Percentiles rank a stretch among this genome's conserved stretches.
Evolutionary conservation across 179 eudicot genomes (phyloP).

Genomic region (Camellia oleifera): DNA sequence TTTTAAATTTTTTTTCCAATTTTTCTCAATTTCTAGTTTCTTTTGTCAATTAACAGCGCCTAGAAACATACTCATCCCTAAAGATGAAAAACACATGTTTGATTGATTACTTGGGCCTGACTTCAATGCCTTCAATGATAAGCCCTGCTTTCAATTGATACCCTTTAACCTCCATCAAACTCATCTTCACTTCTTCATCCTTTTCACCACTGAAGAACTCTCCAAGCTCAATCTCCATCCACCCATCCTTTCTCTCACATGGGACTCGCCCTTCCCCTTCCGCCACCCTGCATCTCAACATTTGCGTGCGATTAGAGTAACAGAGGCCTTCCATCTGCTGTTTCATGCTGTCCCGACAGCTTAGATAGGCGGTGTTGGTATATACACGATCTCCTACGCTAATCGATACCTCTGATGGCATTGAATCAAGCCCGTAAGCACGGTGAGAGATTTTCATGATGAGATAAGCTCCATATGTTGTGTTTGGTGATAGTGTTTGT

Average conservation of each 20-base stretch:
- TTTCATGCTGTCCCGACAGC: constrained; percentile 2
- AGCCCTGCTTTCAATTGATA: constrained; percentile 65
- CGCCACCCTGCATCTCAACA: constrained; percentile 32
- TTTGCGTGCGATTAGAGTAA: constrained; percentile 27
- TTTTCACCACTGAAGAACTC: constrained; percentile 32
- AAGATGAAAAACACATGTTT: too few relatives aligned
- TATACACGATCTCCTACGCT: constrained; percentile 9
- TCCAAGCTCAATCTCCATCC: constrained; percentile 60
- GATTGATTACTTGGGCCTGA: constrained; percentile 33
- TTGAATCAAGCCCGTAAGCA: constrained; percentile 54
- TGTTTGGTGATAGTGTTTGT: constrained; percentile 42
- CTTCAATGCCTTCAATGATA: constrained; percentile 56
- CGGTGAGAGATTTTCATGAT: constrained; percentile 32
- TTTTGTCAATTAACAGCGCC: too few relatives aligned
- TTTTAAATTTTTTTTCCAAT: too few relatives aligned
- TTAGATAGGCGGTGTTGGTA: constrained; percentile 24
- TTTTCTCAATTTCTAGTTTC: too few relatives aligned
- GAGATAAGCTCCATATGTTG: constrained; percentile 53
- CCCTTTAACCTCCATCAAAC: constrained; percentile 45
- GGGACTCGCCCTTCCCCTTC: constrained; percentile 26
- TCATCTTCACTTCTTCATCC: constrained; percentile 39
- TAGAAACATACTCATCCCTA: too few relatives aligned
- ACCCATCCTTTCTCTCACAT: constrained; percentile 44
- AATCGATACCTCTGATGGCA: constrained; percentile 44
- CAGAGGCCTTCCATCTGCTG: constrained; percentile 23